phyloP scores from a whole-genome alignment of 1,284 basidiomycete genomes.

The Moesziomyces sp. region DNA sequence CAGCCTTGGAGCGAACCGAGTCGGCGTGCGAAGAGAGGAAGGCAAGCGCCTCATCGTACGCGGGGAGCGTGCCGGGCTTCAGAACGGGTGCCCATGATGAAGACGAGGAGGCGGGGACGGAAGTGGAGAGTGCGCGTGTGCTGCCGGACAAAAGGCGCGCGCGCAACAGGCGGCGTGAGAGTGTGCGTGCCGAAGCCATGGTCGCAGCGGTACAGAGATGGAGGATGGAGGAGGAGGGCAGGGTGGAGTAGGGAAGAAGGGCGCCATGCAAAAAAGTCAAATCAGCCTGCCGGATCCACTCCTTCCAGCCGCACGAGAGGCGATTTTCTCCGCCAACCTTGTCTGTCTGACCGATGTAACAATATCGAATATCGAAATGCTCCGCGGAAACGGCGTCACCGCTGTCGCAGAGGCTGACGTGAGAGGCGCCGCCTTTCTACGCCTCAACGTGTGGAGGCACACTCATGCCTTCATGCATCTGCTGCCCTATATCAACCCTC shows the following conservation, averaged over 20 bases:
- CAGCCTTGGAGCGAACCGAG: constrained; percentile 71
- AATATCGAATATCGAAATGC: not conserved
- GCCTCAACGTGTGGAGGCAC: not conserved
- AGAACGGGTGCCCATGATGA: constrained; percentile 71
- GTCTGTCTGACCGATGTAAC: constrained; percentile 2
- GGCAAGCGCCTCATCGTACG: constrained; percentile 82
- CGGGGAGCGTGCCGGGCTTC: constrained; percentile 76
- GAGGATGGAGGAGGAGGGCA: not conserved
- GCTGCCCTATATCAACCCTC: not conserved
- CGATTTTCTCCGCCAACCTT: too few species aligned
- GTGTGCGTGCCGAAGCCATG: constrained; percentile 1
- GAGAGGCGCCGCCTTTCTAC: not conserved
- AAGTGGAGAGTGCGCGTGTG: constrained; percentile 6
- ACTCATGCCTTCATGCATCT: not conserved
- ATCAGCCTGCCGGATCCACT: not conserved
- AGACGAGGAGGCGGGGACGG: constrained; percentile 7
- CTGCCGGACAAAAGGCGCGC: constrained; percentile 3
- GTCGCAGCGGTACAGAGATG: not conserved
- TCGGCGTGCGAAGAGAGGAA: constrained; percentile 72
- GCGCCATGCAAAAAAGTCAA: constrained; percentile 1
- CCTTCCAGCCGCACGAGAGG: constrained; percentile 38
- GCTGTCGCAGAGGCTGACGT: not conserved
- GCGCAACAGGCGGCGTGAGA: constrained; percentile 2
- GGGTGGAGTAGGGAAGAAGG: not conserved
- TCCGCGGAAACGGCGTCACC: constrained; percentile 17